Base-by-base conservation (phyloP, 2,329 filamentous ascomycete species). In the Penicillium sp. region DNA sequence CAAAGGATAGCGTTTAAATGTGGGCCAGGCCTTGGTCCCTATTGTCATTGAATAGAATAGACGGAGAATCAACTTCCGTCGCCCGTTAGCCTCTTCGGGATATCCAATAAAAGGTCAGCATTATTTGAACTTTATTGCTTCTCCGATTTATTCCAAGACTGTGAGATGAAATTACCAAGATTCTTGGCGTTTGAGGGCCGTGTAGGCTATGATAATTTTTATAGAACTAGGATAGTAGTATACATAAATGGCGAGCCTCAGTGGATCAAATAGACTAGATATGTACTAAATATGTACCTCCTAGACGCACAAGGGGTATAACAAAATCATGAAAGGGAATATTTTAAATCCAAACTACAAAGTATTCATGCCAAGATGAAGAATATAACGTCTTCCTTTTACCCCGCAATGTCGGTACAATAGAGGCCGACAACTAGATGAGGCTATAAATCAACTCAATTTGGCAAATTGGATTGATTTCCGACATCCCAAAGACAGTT, bases 401-500 rank as follows among this genome's bases (percentile, higher is more conserved):
- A 55, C 55, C 55, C 55, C 55, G 55, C 55, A 58, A 25, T 55
- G 13, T 58, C 55, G 55, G 55, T 41, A 36, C 5, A 58, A 44
- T 36, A 41, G n/a, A 58, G 39, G 19, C 55, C 55, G 55, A 58
- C 11, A 34, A 13, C 19, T 47, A 27, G 15, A 19, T 27, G 21
- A 31, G 15, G 27, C 16, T 57, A 54, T 44, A 33, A 44, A 54
- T 44, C 10, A 19, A n/a, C 2, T 15, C 4, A 23, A 7, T 29
- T 19, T 19, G 34, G 31, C 19, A 6, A 31, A 7, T 21, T 33
- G n/a, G 5, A 8, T 7, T n/a, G 7, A 16, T 10, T 19, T 13
- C 46, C 29, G 13, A 5, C 5, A 49, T 13, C 46, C 16, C 5
- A n/a, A 15, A 25, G 15, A 10, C 25, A 40, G 16, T 21, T 29